A percentile compares a stretch with the other conserved stretches of the same genome.
These are phyloP conservation scores for Onygena corvina DNA, from an alignment of 2,329 filamentous ascomycete species.

Conservation along the genomic window DNA sequence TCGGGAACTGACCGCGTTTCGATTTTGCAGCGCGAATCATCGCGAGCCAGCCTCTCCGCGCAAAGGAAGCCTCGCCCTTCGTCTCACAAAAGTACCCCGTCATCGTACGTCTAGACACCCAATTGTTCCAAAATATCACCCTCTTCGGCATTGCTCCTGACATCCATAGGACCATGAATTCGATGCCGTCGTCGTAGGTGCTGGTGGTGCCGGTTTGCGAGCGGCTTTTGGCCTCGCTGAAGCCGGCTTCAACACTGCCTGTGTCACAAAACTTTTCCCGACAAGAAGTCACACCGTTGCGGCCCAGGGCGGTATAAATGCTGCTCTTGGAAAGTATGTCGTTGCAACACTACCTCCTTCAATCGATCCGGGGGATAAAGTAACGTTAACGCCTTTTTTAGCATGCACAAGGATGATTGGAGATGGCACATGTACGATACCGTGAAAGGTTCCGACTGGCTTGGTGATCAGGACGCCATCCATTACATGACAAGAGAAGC, in stretches of 20 bases:
- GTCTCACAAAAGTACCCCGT: slow-evolving; percentile 86
- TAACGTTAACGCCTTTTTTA: slow-evolving; percentile 17
- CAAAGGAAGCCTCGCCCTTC: slow-evolving; percentile 82
- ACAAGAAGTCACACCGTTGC: slow-evolving; percentile 54
- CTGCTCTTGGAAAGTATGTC: slow-evolving; percentile 41
- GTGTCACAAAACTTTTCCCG: slow-evolving; percentile 52
- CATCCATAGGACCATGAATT: slow-evolving; percentile 76
- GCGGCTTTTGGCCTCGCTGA: slow-evolving; percentile 53
- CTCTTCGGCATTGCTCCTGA: slow-evolving; percentile 4
- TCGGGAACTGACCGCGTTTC: slow-evolving; percentile 6
- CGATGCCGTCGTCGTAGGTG: slow-evolving; percentile 77
- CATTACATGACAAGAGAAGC: slow-evolving; percentile 50
- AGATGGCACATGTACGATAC: slow-evolving; percentile 51
- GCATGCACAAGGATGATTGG: slow-evolving; percentile 46
- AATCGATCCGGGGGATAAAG: neutral
- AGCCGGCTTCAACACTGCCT: slow-evolving; percentile 53
- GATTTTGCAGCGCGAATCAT: slow-evolving; percentile 62
- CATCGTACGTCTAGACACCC: slow-evolving; percentile 51
- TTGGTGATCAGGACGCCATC: slow-evolving; percentile 49
- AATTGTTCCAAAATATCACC: neutral
- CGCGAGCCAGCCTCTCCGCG: slow-evolving; percentile 71
- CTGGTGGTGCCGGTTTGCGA: slow-evolving; percentile 51
- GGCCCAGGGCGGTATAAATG: slow-evolving; percentile 56
- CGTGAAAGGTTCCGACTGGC: slow-evolving; percentile 48
- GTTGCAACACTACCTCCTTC: no score